Base-by-base conservation (phyloP, 306 rosid genomes). In the Argentina anserina region DNA sequence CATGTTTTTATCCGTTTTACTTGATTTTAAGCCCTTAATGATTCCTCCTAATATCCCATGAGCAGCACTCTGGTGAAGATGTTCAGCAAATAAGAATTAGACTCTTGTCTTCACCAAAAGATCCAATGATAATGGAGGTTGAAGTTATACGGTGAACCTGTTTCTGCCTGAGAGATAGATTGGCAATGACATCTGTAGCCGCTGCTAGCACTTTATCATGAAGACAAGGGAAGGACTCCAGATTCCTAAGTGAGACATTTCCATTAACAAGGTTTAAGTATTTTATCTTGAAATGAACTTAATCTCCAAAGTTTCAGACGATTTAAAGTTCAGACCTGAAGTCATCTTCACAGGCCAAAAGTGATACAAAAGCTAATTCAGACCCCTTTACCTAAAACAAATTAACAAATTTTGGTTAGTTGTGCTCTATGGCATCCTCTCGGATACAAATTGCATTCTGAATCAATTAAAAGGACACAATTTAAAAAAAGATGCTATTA, bases 171-270 rank as follows among this genome's bases (percentile, higher is more conserved):
- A 86, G 74, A 74, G 85, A 85, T 60, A 59, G 75, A 84, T 62
- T 80, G 42, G 55, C 58, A 26, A 82, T 67, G 73, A 84, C 84
- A 66, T 82, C 90, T 62, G 81, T 82, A 59, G 90, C 88, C 62
- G 89, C 91, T 71, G 84, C 89, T 69, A 89, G 86, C 76, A 90
- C 92, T 75, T 83, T 80, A 85, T 90, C 93, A 52, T 93, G 85
- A 67, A 90, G 98, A 76, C 87, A 77, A 70, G 97, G 87, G 79
- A 82, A 79, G 67, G 86, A 83, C 72, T 86, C 96, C 4, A 85
- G 84, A 84, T 72, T 82, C 90, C 98, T 93, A 80, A 79, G 81
- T 49, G 6, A n/a, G 23, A 25, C 28, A 66, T 20, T 31, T 23
- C 25, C 72, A 20, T 49, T 65, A 2, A 56, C 49, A 46, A 37